Conservation (phyloP, 441 rosid species). For the Sinapis alba region DNA sequence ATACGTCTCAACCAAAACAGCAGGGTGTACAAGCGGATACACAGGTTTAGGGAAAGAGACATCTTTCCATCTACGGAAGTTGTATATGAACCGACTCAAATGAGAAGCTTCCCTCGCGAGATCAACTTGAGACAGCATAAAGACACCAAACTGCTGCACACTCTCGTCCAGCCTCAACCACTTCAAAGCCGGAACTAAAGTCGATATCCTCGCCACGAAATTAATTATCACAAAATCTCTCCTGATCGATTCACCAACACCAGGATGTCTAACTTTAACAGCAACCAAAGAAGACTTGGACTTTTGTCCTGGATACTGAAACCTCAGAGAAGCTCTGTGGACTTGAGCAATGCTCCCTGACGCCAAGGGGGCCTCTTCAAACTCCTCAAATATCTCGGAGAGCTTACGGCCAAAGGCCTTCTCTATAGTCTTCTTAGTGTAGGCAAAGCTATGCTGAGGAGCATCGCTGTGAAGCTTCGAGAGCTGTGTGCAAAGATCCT, state of each 20-base stretch:
- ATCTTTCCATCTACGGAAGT: slow-evolving; percentile 95
- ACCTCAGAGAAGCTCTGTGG: slow-evolving; percentile 91
- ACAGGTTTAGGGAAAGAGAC: slow-evolving; percentile 99
- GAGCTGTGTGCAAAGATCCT: slow-evolving; percentile 89
- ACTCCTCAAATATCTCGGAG: slow-evolving; percentile 80
- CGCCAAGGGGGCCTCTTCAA: slow-evolving; percentile 95
- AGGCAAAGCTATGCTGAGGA: slow-evolving; percentile 93
- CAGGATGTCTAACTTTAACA: slow-evolving; percentile 98
- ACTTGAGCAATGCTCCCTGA: slow-evolving; percentile 99
- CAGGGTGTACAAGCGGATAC: slow-evolving; percentile 98
- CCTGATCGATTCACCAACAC: slow-evolving; percentile 95
- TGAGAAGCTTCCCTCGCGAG: slow-evolving; percentile 99
- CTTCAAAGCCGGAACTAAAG: slow-evolving; percentile 75
- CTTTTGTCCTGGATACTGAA: slow-evolving; percentile 81
- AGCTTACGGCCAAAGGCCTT: slow-evolving; percentile 94
- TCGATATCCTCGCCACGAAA: slow-evolving; percentile 73
- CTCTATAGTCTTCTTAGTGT: slow-evolving; percentile 86
- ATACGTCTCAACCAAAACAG: slow-evolving; percentile 96
- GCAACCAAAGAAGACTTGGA: slow-evolving; percentile 84
- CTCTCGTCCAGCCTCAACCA: slow-evolving; percentile 99
- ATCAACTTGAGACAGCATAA: slow-evolving; percentile 99
- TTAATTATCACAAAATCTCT: slow-evolving; percentile 94
- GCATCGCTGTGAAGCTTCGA: slow-evolving; percentile 93
- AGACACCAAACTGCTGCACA: slow-evolving; percentile 95
- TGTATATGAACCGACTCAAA: slow-evolving; percentile 90